Base-by-base conservation (phyloP, 1,284 basidiomycete genomes). In the Rhodotorula sp. region DNA sequence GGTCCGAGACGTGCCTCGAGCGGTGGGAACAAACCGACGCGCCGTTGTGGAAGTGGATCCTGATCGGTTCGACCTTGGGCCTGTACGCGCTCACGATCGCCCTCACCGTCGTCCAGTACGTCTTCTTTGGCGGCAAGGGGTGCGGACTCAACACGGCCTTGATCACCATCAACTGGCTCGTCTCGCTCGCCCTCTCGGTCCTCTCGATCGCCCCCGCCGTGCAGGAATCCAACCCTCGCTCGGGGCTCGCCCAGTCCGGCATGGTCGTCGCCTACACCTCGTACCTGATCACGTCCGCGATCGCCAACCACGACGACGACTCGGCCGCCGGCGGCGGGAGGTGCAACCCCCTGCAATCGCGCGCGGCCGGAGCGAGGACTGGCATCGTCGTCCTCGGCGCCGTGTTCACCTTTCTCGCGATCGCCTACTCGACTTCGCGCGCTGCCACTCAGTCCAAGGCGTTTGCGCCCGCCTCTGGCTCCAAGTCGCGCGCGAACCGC, bases 231-330 rank as follows among this genome's bases (percentile, higher is more conserved):
- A 99, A 98, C 79, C 91, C 95, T 6, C 89, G 92, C 66, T 95
- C 93, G 14, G 95, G 95, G 3, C 86, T 99, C 30, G 94, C 94
- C 3, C 96, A 99, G 80, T 90, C 93, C 24, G 90, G 91, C 70
- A 95, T 98, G 90, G 95, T 99, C 26, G 91, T 92, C 6, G 92
- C 90, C 3, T 99, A 99, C 81, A 96, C 93, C 84, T 95, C 95
- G 7, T 99, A 99, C 81, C 88, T 99, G 68, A 88, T 93, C 77
- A 90, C 93, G 57, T 95, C 93, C 15, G 95, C 96, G 5, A 89
- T 99, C 62, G 91, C 91, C 74, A 98, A 99, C 80, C 91, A 93
- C 81, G 87, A 88, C 57, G 89, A 95, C 67, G 79, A n/a, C n/a
- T n/a, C n/a, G n/a, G n/a, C 79, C 12, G 51, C 54, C 30, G 66